Base-by-base conservation (phyloP, 441 rosid genomes). In the Aquilaria agallochum region DNA sequence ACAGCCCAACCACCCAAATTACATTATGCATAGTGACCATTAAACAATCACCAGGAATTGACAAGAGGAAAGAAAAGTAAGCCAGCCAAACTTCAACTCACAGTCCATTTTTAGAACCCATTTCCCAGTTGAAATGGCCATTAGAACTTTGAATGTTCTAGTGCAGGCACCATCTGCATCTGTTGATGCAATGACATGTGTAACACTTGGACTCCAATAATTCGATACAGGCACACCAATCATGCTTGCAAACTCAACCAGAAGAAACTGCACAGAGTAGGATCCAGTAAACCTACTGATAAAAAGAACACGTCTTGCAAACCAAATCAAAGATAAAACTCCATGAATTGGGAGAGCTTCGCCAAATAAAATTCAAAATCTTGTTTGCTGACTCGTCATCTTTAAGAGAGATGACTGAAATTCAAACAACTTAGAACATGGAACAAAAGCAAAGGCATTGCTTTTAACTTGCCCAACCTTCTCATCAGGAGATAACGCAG, bases 171-270 rank as follows among this genome's bases (percentile, higher is more conserved):
- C 95, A 10, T 76, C 65, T 12, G 62, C 75, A 69, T 83, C 80
- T 52, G 85, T 82, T 44, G 95, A 81, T 63, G 97, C 97, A 78
- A 93, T 83, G 55, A 90, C 87, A 70, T 90, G 97, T 32, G 98
- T 86, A 42, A 87, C 96, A 62, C 71, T 75, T 68, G 96, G 85
- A 59, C 58, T 77, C 96, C 95, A 90, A 72, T 76, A 78, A 70
- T 85, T 90, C 57, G 83, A 74, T 48, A 93, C 89, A 47, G 77
- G 64, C 48, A 73, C 92, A 49, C 81, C 87, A 60, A 78, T 60
- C 65, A 59, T 77, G 50, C 32, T 72, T 11, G 89, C 90, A 74
- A 93, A 80, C 62, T 73, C 71, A 56, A 77, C 80, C 82, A 90
- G 65, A 67, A 78, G 76, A 68, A 58, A 63, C 97, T 93, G 83